Conservation (phyloP, 2,329 filamentous ascomycete species). For the Microdochium trichocladiopsis region DNA sequence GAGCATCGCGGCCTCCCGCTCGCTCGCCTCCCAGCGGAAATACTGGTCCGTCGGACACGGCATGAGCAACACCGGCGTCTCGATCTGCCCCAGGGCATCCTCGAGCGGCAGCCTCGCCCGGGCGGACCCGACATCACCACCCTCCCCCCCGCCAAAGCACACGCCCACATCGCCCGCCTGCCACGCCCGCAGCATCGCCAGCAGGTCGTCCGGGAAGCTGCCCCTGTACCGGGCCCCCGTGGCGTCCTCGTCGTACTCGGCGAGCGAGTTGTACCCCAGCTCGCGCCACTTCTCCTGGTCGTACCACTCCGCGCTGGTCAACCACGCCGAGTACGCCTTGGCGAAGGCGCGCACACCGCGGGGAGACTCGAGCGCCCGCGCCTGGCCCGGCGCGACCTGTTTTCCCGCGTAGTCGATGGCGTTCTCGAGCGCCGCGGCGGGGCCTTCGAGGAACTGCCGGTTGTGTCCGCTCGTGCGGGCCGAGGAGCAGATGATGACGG, state of each 20-base stretch:
- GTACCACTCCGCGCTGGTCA: conserved; percentile 38
- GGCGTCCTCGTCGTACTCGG: conserved; percentile 23
- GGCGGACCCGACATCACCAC: no score
- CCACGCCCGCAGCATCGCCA: conserved; percentile 35
- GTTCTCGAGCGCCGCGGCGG: conserved; percentile 31
- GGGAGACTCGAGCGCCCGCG: conserved; percentile 11
- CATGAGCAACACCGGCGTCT: conserved; percentile 54
- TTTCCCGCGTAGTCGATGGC: conserved; percentile 30
- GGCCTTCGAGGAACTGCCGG: conserved; percentile 38
- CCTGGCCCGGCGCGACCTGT: conserved; percentile 8
- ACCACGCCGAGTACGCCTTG: conserved; percentile 37
- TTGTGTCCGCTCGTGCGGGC: conserved; percentile 38
- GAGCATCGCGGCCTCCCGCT: conserved; percentile 20
- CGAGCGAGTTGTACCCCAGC: conserved; percentile 24
- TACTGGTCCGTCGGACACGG: conserved; percentile 60
- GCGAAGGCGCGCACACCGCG: conserved; percentile 35
- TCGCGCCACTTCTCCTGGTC: conserved; percentile 28
- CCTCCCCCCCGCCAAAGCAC: conserved; percentile 9
- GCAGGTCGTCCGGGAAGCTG: conserved; percentile 36
- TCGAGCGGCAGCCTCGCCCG: conserved; percentile 30
- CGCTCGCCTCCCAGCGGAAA: conserved; percentile 39
- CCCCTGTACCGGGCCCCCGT: conserved; percentile 21
- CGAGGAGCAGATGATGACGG: conserved; percentile 35
- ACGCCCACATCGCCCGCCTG: conserved; percentile 28
- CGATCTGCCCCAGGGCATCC: conserved; percentile 41